Evolutionary conservation across 805 yeast species (phyloP).

Genomic region (Metschnikowia vanudenii): DNA sequence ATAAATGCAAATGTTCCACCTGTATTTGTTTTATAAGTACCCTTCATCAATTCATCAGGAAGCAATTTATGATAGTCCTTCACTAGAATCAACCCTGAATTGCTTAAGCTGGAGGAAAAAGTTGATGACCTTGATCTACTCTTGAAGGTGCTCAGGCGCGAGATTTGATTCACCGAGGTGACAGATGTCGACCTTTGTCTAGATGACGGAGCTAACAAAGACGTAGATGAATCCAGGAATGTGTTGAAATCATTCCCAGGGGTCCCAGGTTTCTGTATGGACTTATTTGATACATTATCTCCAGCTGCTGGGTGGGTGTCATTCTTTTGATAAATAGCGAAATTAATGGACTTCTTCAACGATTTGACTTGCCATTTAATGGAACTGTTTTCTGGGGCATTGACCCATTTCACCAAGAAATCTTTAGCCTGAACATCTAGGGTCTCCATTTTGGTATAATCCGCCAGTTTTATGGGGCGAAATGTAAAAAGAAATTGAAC

Average conservation of each 20-base stretch:
- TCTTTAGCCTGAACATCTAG: conserved; percentile 88
- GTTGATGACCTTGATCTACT: conserved; percentile 37
- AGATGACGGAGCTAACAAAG: neutral
- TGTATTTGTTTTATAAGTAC: conserved; percentile 53
- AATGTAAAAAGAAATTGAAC: neutral
- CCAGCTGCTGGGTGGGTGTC: conserved; percentile 14
- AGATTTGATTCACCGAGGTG: conserved; percentile 34
- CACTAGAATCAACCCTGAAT: conserved; percentile 46
- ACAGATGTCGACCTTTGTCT: conserved; percentile 30
- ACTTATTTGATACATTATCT: neutral
- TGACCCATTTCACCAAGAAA: conserved; percentile 88
- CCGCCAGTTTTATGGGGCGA: neutral
- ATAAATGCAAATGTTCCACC: conserved; percentile 84
- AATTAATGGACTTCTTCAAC: conserved; percentile 43
- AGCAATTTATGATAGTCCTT: conserved; percentile 53
- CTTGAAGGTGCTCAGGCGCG: conserved; percentile 31
- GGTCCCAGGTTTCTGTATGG: neutral
- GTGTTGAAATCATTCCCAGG: neutral
- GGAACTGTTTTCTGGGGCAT: conserved; percentile 62
- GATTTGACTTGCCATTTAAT: conserved; percentile 85
- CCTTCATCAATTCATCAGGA: conserved; percentile 62
- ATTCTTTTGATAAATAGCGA: conserved; percentile 38
- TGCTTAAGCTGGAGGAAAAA: conserved; percentile 39
- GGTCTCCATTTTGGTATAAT: conserved; percentile 61
- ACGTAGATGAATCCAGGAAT: neutral